phyloP scores from a whole-genome alignment of 1,284 basidiomycete species.

The Leccinum proximum region DNA sequence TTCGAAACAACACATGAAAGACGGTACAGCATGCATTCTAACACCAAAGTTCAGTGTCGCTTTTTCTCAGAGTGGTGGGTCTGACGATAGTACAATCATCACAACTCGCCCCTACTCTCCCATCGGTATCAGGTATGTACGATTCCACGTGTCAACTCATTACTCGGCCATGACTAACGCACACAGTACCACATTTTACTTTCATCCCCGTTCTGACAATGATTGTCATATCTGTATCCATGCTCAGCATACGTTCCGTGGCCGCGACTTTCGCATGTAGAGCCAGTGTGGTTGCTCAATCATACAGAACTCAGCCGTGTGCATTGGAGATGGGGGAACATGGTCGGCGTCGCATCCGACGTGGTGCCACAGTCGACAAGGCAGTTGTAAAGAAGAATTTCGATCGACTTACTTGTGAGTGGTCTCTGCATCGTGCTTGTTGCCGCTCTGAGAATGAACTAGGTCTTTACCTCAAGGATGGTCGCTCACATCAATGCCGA shows the following conservation, averaged over 20 bases:
- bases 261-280: conserved; percentile 35
- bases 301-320: conserved; percentile 39
- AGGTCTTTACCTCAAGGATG: no score
- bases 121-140: not conserved
- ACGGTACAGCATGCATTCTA: conserved; percentile 2
- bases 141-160: conserved; percentile 8
- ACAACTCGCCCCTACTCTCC: not conserved
- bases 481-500: no score
- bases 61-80: not conserved
- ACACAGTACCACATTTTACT: conserved; percentile 59
- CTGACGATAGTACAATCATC: not conserved
- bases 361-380: no score
- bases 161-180: conserved; percentile 39
- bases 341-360: conserved; percentile 27
- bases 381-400: no score
- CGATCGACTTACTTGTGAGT: no score
- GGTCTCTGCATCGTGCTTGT: no score
- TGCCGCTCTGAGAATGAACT: no score
- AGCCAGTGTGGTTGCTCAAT: conserved; percentile 37
- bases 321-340: conserved; percentile 34
- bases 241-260: conserved; percentile 36
- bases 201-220: conserved; percentile 36
- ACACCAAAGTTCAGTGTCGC: not conserved
- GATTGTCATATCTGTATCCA: conserved; percentile 42
- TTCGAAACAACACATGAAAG: no score